Base-by-base conservation (phyloP, 768 basidiomycete species). In the Suillus ampliporus region DNA sequence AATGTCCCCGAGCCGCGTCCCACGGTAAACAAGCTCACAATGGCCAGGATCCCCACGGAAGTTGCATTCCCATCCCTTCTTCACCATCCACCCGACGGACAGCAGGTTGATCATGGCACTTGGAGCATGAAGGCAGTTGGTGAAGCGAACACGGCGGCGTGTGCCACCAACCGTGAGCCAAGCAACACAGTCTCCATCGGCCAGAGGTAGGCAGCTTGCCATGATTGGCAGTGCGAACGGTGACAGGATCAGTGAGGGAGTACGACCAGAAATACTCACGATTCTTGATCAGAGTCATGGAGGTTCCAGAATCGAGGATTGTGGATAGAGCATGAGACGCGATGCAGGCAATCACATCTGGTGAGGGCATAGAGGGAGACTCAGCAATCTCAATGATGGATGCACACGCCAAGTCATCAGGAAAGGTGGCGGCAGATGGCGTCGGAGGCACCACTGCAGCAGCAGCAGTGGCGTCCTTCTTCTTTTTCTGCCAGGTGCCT, bases 131-230 rank as follows among this genome's bases (percentile, higher is more conserved):
- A 57, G 23, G 15, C 28, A 57, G 21, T 57, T 38, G 1, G 31
- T 8, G 0, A 57, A 11, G 4, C 13, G 8, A 15, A 57, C 4
- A 13, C 11, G 35, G 31, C 31, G 6, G 6, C 31, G 6, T 31
- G 31, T 31, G 3, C 52, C 52, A n/a, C 31, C 28, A 17, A 53
- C 17, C 17, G 9, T 53, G 28, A 53, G 52, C 19, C 19, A 17
- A 31, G 52, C 52, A n/a, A 53, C n/a, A 28, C 28, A 53, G 28
- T 53, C 52, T 17, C 52, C 52, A n/a, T n/a, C 52, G 28, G 17
- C 52, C 52, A 53, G 52, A 19, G 28, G 52, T n/a, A 17, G 19
- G 17, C n/a, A 53, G 52, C 17, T 19, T n/a, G n/a, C 52, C 52
- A n/a, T 53, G 52, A 53, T 53, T 53, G 19, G 52, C 52, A 17